Base-by-base conservation (phyloP, 2,329 filamentous ascomycete genomes). In the Aspergillus sojae region DNA sequence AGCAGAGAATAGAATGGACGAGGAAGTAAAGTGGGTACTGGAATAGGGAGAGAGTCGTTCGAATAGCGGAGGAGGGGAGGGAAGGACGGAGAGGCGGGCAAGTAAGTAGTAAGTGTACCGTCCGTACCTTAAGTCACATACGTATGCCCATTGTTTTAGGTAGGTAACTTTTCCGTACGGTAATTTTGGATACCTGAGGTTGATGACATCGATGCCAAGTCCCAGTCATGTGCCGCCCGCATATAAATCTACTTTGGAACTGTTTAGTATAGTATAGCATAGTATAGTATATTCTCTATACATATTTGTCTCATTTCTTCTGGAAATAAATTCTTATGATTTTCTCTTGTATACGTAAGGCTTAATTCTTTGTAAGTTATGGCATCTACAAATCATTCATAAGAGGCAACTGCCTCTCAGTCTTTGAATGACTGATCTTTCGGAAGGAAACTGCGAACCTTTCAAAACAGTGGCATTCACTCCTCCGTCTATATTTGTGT, bases 11-110 rank as follows among this genome's bases (percentile, higher is more conserved):
- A 30, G 34, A 60, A 28, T 46, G 36, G 54, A 26, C 28, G 36
- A 48, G 41, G 43, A 45, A 21, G 43, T 26, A 28, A 41, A 59
- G 46, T 58, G 57, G 39, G 60, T 32, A 28, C 57, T 28, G 34
- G 16, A 55, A 62, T 45, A 43, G 61, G 41, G 52, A 57, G 56
- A 62, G 36, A 54, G 61, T 21, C 48, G 48, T 34, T 50, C 43
- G 43, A 58, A 54, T 52, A 62, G 43, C 50, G 58, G 50, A 62
- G 52, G 28, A 50, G 54, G 48, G 54, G 56, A 62, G 54, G 57
- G 52, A 55, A 23, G 21, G 60, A 57, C 43, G 55, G 57, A 53
- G 34, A 67, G 39, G 61, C 53, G 53, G 48, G 60, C 41, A 57
- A 52, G 43, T 26, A 19, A 36, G 34, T 21, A 45, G 30, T 21